Evolutionary conservation across 129 eudicot genomes (phyloP).

Genomic region (Silybum marianum): DNA sequence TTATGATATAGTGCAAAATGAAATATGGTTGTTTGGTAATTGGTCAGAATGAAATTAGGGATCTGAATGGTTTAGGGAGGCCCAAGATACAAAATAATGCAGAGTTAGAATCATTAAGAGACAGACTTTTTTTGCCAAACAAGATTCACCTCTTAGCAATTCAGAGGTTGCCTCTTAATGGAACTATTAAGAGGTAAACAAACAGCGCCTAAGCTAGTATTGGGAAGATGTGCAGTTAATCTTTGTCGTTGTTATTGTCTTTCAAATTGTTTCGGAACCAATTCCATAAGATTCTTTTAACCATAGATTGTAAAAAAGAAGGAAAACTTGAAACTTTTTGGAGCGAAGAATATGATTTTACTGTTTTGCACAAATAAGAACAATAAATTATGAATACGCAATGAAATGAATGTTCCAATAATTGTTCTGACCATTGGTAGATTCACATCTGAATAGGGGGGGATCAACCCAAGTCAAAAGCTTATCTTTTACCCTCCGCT

Average conservation of each 20-base stretch:
- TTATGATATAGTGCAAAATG: too few relatives aligned
- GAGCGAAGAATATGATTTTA: conserved; percentile 14
- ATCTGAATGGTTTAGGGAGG: too few relatives aligned
- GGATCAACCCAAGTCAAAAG: not conserved
- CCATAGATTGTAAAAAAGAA: not conserved
- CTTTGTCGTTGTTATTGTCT: not conserved
- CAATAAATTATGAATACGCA: not conserved
- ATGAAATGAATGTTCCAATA: not conserved
- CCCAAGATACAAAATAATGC: too few relatives aligned
- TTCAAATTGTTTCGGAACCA: not conserved
- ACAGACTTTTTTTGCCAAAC: too few relatives aligned
- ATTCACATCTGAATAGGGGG: not conserved
- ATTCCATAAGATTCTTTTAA: not conserved
- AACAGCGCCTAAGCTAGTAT: not conserved
- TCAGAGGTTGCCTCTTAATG: too few relatives aligned
- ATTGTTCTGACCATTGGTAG: not conserved
- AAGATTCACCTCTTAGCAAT: too few relatives aligned
- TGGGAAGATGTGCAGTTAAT: not conserved
- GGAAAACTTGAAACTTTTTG: not conserved
- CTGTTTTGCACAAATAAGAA: conserved; percentile 17
- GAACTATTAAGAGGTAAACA: too few relatives aligned
- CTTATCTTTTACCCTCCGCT: not conserved
- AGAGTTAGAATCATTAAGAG: too few relatives aligned
- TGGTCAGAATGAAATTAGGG: too few relatives aligned
- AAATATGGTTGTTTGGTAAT: too few relatives aligned